Percentiles rank a stretch among this genome's conserved stretches.
phyloP scores from a whole-genome alignment of 1,139 yeast genomes.

The Geotrichum aggregatum region DNA sequence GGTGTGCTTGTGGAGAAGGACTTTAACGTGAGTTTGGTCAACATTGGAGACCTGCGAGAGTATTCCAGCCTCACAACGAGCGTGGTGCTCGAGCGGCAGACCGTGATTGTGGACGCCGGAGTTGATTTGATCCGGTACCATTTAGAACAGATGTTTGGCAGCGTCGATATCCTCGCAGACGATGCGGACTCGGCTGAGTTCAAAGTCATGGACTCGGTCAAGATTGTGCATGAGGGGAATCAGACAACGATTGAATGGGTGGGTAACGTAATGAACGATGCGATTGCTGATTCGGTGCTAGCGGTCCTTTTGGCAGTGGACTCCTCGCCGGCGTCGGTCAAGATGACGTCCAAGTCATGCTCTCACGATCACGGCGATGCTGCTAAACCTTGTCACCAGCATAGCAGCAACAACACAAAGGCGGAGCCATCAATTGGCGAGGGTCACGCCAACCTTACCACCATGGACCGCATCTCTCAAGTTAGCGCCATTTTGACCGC shows the following conservation, averaged over 20 bases:
- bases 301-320: slow-evolving; percentile 89
- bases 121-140: slow-evolving; percentile 82
- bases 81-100: slow-evolving; percentile 74
- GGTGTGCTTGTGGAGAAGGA: slow-evolving; percentile 91
- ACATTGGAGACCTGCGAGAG: slow-evolving; percentile 82
- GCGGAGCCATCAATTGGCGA: slow-evolving; percentile 28
- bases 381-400: slow-evolving; percentile 5
- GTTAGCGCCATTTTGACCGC: slow-evolving; percentile 64
- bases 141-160: slow-evolving; percentile 92
- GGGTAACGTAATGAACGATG: slow-evolving; percentile 83
- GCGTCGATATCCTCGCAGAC: slow-evolving; percentile 60
- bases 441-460: slow-evolving; percentile 38
- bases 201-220: slow-evolving; percentile 48
- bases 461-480: slow-evolving; percentile 54
- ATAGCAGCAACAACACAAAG: background rate
- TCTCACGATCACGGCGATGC: slow-evolving; percentile 28
- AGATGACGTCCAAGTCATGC: slow-evolving; percentile 63
- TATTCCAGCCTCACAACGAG: slow-evolving; percentile 85
- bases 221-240: slow-evolving; percentile 31
- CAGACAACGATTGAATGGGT: slow-evolving; percentile 73
- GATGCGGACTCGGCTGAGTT: slow-evolving; percentile 44
- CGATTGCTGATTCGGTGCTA: slow-evolving; percentile 89
- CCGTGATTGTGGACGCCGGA: slow-evolving; percentile 73
- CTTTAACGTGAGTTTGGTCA: slow-evolving; percentile 77
- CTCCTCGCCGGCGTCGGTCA: slow-evolving; percentile 92